phyloP scores from a whole-genome alignment of 2,329 filamentous ascomycete species.

The Lasiodiplodia sp. region DNA sequence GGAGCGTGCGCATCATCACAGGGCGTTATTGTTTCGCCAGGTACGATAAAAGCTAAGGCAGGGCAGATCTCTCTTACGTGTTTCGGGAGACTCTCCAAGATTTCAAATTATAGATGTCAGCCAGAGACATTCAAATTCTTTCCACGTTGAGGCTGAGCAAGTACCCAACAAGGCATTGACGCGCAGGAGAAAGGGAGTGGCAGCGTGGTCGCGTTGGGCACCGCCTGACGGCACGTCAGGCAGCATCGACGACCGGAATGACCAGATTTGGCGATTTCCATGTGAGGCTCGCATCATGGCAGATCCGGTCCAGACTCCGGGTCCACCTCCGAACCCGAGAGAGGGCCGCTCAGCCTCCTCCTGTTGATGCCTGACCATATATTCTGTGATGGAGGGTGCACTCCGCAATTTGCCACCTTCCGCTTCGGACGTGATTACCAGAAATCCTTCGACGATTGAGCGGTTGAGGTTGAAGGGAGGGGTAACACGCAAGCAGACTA shows the following conservation, averaged over 20 bases:
- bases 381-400: background rate
- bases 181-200: background rate
- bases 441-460: background rate
- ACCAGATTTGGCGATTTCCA: background rate
- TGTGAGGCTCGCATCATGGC: background rate
- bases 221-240: constrained; percentile 8
- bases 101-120: constrained; percentile 4
- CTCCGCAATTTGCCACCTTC: background rate
- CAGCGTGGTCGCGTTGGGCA: background rate
- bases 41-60: constrained; percentile 3
- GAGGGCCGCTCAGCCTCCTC: background rate
- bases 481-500: background rate
- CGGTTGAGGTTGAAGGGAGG: background rate
- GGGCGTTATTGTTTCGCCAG: constrained; percentile 11
- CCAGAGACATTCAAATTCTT: background rate
- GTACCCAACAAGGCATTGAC: background rate
- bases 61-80: constrained; percentile 10
- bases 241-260: constrained; percentile 2
- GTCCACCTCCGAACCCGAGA: background rate
- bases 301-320: background rate
- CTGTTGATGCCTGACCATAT: background rate
- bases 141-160: no score
- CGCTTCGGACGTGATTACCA: background rate
- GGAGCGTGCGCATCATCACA: constrained; percentile 2
- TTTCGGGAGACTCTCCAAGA: background rate